Percentiles rank a stretch among this genome's conserved stretches.
Conservation (phyloP, 2,329 filamentous ascomycete genomes). For the Lasiodiplodia sp. region DNA sequence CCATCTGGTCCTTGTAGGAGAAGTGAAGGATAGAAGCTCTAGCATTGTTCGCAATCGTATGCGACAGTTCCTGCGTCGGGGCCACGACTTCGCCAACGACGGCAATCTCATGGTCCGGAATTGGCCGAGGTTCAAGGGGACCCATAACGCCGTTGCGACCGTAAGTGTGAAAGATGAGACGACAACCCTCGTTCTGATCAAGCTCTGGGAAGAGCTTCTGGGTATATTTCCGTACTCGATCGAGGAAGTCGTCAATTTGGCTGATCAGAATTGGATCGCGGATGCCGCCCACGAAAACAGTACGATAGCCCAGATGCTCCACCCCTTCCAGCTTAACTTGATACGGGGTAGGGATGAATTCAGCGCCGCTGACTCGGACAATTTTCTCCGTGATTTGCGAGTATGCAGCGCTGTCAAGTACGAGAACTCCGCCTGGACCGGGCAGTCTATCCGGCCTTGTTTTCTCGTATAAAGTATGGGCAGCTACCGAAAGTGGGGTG, state of each 20-base stretch:
- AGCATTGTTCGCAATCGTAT: neutral
- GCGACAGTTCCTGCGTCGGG: neutral
- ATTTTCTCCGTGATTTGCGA: constrained; percentile 33
- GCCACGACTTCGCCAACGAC: constrained; percentile 5
- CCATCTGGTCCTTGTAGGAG: neutral
- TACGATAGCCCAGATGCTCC: constrained; percentile 30
- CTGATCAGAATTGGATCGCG: constrained; percentile 34
- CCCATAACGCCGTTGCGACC: neutral
- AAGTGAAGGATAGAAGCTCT: neutral
- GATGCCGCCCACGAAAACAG: constrained; percentile 34
- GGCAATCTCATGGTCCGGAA: neutral
- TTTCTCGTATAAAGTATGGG: constrained; percentile 65
- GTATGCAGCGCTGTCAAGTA: constrained; percentile 53
- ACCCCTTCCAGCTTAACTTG: constrained; percentile 36
- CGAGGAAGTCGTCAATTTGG: constrained; percentile 34
- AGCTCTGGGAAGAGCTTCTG: neutral
- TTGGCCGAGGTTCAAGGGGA: neutral
- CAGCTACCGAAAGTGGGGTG: constrained; percentile 59
- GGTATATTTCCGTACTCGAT: constrained; percentile 29
- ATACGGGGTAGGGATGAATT: neutral
- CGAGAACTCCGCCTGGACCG: constrained; percentile 59
- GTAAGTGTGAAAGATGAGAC: neutral
- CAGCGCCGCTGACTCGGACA: neutral
- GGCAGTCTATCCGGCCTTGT: constrained; percentile 58
- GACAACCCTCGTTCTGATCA: neutral